Evolutionary conservation across 139 green algal species (phyloP).

Genomic region (Micromonas pusilla): DNA sequence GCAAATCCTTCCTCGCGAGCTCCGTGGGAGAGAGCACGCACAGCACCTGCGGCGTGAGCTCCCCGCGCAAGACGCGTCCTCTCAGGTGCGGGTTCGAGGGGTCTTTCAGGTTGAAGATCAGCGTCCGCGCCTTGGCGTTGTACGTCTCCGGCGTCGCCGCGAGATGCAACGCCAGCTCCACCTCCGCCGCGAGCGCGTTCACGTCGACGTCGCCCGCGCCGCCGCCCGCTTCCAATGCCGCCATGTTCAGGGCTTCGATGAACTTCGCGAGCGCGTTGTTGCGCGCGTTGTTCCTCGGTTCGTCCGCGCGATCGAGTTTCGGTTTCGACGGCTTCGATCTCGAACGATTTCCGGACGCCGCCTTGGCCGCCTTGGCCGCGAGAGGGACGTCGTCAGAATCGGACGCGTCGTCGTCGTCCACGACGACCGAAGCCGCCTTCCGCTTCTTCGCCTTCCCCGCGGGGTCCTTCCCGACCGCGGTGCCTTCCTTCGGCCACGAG

Average conservation of each 20-base stretch:
- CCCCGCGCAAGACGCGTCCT: slow-evolving; percentile 45
- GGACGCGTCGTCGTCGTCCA: background rate
- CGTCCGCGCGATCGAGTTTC: background rate
- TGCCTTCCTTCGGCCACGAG: slow-evolving; percentile 7
- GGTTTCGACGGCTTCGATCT: background rate
- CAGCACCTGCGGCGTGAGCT: slow-evolving; percentile 53
- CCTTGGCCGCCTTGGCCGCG: background rate
- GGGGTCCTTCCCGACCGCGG: background rate
- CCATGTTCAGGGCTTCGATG: background rate
- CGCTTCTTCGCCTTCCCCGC: background rate
- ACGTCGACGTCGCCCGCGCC: background rate
- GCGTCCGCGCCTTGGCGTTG: slow-evolving; percentile 78
- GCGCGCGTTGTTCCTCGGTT: background rate
- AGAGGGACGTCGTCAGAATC: background rate
- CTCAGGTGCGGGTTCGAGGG: slow-evolving; percentile 44
- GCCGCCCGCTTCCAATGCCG: background rate
- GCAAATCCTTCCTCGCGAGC: slow-evolving; percentile 54
- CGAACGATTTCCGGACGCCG: background rate
- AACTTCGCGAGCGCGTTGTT: background rate
- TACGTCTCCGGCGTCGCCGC: slow-evolving; percentile 50
- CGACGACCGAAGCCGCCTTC: background rate
- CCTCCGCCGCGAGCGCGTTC: background rate
- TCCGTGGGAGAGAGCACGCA: slow-evolving; percentile 75
- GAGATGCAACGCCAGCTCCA: background rate
- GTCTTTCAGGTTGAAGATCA: slow-evolving; percentile 96